Base-by-base conservation (phyloP, 2,329 filamentous ascomycete genomes). In the Bipolaris gigantea region DNA sequence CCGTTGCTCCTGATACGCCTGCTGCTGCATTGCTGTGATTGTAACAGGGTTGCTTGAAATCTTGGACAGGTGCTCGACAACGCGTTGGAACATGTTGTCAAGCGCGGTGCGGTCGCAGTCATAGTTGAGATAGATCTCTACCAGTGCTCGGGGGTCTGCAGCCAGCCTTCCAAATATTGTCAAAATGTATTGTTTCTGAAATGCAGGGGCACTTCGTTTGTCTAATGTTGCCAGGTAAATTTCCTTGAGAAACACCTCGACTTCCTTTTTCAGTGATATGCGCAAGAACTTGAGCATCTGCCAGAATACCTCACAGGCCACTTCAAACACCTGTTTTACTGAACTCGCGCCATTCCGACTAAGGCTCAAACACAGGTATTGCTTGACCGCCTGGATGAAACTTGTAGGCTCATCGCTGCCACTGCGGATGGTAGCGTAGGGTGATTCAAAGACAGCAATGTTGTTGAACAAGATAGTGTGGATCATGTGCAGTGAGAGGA, bases 231-330 rank as follows among this genome's bases (percentile, higher is more conserved):
- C 89, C 5, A 99, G 80, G 70, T 99, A 99, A 27, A 99, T 95
- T 71, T 99, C 94, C 72, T 97, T 97, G 55, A 99, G 77, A 71
- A 99, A 97, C 0, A 99, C 93, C 74, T 97, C 94, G 50, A 99
- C 89, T 72, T 99, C 94, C 84, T 96, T 96, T 86, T 99, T 99
- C 76, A 99, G 89, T 59, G 92, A 89, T 2, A 94, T 89, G 57
- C 95, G 86, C 85, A 99, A 89, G 66, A 91, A 89, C 73, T 95
- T 96, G 39, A 97, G 78, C 88, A 97, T 96, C 53, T 97, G 81
- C 92, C 92, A 99, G 73, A 99, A 99, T 27, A 97, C 96, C 73
- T 99, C 94, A 66, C 90, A 92, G 73, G 90, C 93, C 38, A 97
- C 91, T 70, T 97, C 93, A 68, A 97, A 99, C 0, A 99, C 92